A percentile compares a stretch with the other conserved stretches of the same genome.
These are phyloP conservation scores for Fraxinus quadrangulata DNA, from an alignment of 257 asterid species.

Conservation along the genomic window DNA sequence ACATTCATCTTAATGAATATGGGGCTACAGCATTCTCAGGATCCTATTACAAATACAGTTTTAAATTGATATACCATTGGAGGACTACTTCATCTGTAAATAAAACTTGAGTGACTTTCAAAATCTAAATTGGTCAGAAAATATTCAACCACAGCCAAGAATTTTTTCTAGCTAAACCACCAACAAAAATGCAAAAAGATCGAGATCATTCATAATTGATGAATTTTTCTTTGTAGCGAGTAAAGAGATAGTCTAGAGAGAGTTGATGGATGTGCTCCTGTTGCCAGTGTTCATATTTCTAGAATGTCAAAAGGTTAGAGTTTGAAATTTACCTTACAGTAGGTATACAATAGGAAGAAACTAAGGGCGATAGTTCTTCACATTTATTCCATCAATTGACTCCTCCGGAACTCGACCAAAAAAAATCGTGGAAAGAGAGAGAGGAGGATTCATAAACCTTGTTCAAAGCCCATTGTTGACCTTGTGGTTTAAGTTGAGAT, in stretches of 20 bases:
- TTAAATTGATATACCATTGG: not conserved
- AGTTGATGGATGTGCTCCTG: not conserved
- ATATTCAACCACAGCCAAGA: not conserved
- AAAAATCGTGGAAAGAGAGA: not conserved
- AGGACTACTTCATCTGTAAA: not conserved
- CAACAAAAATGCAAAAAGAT: not conserved
- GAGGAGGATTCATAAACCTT: slow-evolving; percentile 11
- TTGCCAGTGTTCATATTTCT: not conserved
- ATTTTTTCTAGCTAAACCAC: not conserved
- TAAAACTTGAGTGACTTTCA: not conserved
- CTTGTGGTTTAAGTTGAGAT: not conserved
- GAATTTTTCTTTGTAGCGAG: not conserved
- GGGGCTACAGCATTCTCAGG: not conserved
- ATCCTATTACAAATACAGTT: not conserved
- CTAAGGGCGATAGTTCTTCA: not conserved
- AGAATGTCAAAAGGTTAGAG: not conserved
- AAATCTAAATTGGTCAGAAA: not conserved
- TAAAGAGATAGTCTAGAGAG: not conserved
- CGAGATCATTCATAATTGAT: not conserved
- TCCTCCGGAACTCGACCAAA: not conserved
- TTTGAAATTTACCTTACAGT: slow-evolving; percentile 10
- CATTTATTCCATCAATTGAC: not conserved
- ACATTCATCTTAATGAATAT: not conserved
- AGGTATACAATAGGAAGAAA: slow-evolving; percentile 9
- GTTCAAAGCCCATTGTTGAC: not conserved